Evolutionary conservation across 1,139 yeast species (phyloP), one percentile per base, ranked within the genome.

Genomic region (Lodderomyces elongisporus): DNA sequence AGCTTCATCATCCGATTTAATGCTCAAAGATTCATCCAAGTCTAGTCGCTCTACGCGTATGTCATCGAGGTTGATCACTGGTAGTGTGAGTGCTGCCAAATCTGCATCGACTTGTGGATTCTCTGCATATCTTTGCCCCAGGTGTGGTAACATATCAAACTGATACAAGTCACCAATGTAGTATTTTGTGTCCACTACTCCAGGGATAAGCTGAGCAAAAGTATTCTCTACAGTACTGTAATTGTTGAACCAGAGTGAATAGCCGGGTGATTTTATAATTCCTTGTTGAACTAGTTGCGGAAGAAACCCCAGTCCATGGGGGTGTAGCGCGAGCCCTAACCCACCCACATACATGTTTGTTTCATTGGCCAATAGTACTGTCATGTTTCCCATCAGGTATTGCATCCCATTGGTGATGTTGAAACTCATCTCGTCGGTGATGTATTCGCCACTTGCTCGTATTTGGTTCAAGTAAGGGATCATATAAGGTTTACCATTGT

Each of bases 41-140:
- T 50, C 43, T 18, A 65, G 56, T 36, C 74, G 70, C 31, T 68
- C 62, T 13, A 83, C 73, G 14, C 59, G 54, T 12, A 84, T 49
- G 6, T 74, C 74, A 3, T 75, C 67, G 35, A 84, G 51, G 10
- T 80, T 76, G 3, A 83, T 51, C 14, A 77, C 70, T 1, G 91
- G 93, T 20, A 70, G 59, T 3, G 47, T 37, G 37, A 57, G 37
- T 18, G 45, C 35, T 5, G 44, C 36, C 15, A 51, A 35, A 14
- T 52, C 47, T 14, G 51, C 49, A 23, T 67, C 51, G 5, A 56
- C 10, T 18, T 49, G 33, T 2, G 52, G 52, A 8, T 18, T 13
- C 22, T 44, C 42, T 6, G 58, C 35, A 17, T 45, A 52, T 39
- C 69, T 62, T 9, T 38, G 37, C 4, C 64, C 67, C 3, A 39